phyloP scores from a whole-genome alignment of 2,329 filamentous ascomycete genomes.

The Lecanosticta acicola region DNA sequence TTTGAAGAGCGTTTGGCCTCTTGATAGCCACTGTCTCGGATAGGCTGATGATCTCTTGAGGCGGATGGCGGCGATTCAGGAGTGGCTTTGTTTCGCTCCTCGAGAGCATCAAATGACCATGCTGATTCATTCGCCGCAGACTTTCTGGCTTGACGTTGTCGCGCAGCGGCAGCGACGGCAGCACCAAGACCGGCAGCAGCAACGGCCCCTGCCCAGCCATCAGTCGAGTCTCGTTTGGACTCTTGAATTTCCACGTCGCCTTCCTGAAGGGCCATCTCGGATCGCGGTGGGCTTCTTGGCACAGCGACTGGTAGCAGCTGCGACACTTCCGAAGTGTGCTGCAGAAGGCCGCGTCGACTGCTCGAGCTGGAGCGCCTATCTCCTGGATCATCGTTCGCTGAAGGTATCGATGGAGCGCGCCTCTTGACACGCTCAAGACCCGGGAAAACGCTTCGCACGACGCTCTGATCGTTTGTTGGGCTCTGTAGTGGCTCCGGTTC shows the following conservation, averaged over 20 bases:
- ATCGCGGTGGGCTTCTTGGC: slow-evolving; percentile 4
- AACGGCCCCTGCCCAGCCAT: neutral
- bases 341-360: slow-evolving; percentile 1
- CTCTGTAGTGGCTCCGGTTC: neutral
- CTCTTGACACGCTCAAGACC: slow-evolving; percentile 24
- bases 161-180: slow-evolving; percentile 8
- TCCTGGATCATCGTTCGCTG: slow-evolving; percentile 1
- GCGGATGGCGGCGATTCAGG: slow-evolving; percentile 1
- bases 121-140: slow-evolving; percentile 10
- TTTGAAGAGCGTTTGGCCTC: slow-evolving; percentile 23
- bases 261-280: neutral
- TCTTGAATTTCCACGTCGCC: neutral
- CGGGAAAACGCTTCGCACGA: slow-evolving; percentile 23
- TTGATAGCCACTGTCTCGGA: slow-evolving; percentile 43
- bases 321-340: slow-evolving; percentile 26
- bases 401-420: slow-evolving; percentile 8
- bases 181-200: slow-evolving; percentile 9
- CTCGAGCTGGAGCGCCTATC: neutral
- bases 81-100: slow-evolving; percentile 2
- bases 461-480: slow-evolving; percentile 11
- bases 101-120: slow-evolving; percentile 19
- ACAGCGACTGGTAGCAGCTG: slow-evolving; percentile 21
- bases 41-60: slow-evolving; percentile 20
- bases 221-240: neutral
- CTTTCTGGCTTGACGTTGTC: slow-evolving; percentile 4